Evolutionary conservation across 169 alveolate genomes (phyloP), one percentile per base, ranked within the genome.

Genomic region (Cryptosporidium felis): DNA sequence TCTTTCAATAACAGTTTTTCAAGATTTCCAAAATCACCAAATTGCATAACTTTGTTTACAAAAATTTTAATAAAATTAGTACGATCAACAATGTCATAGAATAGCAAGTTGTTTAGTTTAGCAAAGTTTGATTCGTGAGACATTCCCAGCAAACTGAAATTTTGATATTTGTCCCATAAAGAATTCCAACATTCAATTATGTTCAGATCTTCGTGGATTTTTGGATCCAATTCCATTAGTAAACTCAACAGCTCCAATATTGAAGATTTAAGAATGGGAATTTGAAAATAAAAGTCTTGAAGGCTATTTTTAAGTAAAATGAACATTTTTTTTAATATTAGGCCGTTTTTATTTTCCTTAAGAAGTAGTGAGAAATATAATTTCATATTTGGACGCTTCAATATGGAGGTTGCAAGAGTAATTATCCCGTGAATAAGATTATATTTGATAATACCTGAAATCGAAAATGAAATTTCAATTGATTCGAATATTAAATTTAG

Each of bases 341-440:
- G 51, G 12, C n/a, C n/a, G 16, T 44, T 44, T 44, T 14, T 44
- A n/a, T 36, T 61, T 61, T 38, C 80, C 16, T 56, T 10, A 28
- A 56, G 14, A 6, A 4, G 44, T 23, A 2, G 26, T 16, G 0
- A 28, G 16, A 28, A 26, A 56, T 42, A 5, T 10, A 26, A 6
- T 9, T 56, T 18, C 5, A 30, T 56, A 30, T 56, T 56, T 0
- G 32, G 53, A n/a, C 40, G 34, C 38, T 42, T 74, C 41, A 74
- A 3, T n/a, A 74, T 1, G 2, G 5, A 10, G 23, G 23, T 74
- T 40, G 74, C 65, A 10, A 74, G 46, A 49, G 10, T 36, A 1
- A 74, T 2, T 16, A 58, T 4, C 18, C 85, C 85, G 40, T 74
- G 85, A 53, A 74, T 34, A 23, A 74, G 41, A 38, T 74, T 74